phyloP scores from a whole-genome alignment of 768 basidiomycete genomes.

The Hydnomerulius pinastri region DNA sequence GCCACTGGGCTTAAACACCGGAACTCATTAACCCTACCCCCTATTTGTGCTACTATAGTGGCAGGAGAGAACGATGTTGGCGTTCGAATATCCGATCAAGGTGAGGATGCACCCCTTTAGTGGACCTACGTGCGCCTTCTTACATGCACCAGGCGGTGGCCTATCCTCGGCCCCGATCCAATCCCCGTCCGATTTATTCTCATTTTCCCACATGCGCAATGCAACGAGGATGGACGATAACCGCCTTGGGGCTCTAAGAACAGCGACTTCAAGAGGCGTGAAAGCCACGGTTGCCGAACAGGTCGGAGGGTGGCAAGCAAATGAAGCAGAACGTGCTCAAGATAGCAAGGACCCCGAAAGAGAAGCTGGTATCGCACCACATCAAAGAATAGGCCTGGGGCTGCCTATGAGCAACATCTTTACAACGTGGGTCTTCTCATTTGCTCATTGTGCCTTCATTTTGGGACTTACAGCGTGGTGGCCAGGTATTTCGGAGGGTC shows the following conservation, averaged over 20 bases:
- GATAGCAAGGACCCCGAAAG: slow-evolving; percentile 40
- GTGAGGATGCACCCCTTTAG: slow-evolving; percentile 36
- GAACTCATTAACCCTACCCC: slow-evolving; percentile 47
- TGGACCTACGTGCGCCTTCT: slow-evolving; percentile 8
- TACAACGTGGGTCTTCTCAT: slow-evolving; percentile 61
- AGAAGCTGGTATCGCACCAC: slow-evolving; percentile 48
- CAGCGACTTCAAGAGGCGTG: slow-evolving; percentile 62
- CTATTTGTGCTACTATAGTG: slow-evolving; percentile 74
- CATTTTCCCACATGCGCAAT: slow-evolving; percentile 85
- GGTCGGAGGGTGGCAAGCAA: slow-evolving; percentile 46
- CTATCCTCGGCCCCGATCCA: slow-evolving; percentile 55
- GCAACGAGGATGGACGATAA: slow-evolving; percentile 66
- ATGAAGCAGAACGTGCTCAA: slow-evolving; percentile 23
- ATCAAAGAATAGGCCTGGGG: slow-evolving; percentile 76
- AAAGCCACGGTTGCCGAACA: slow-evolving; percentile 83
- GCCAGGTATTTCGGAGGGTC: slow-evolving; percentile 81
- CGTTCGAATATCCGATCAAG: slow-evolving; percentile 91
- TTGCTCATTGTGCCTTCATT: neutral
- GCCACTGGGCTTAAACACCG: slow-evolving; percentile 60
- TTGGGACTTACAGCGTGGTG: neutral
- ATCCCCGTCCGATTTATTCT: slow-evolving; percentile 78
- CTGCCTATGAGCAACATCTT: slow-evolving; percentile 90
- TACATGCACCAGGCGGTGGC: slow-evolving; percentile 61
- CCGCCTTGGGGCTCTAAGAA: slow-evolving; percentile 67
- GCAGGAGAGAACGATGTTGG: slow-evolving; percentile 72